These are phyloP conservation scores for Styphnolobium japonicum DNA, from an alignment of 306 rosid species.

Conservation along the genomic window DNA sequence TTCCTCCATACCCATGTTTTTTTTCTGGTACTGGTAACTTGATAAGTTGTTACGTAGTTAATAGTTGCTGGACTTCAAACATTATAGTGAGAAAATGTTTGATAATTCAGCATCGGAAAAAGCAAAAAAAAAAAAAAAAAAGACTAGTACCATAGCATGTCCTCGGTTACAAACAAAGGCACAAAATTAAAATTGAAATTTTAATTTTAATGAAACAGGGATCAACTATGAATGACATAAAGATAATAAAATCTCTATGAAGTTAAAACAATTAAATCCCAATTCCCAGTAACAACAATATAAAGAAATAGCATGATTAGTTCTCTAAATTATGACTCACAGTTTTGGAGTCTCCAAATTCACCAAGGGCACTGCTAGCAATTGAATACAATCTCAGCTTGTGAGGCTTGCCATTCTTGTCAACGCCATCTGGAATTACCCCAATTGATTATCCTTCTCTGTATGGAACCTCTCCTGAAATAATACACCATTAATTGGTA, in stretches of 20 bases:
- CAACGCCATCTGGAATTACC: slow-evolving; percentile 76
- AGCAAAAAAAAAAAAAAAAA: too few species aligned
- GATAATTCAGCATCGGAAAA: too few species aligned
- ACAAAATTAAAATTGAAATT: neutral
- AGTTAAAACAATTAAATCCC: neutral
- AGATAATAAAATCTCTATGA: neutral
- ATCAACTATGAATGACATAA: neutral
- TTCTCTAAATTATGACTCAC: slow-evolving; percentile 38
- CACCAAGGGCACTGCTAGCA: slow-evolving; percentile 94
- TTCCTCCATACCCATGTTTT: too few species aligned
- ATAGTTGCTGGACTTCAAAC: too few species aligned
- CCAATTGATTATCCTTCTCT: slow-evolving; percentile 98
- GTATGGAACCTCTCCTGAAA: slow-evolving; percentile 88
- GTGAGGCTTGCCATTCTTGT: slow-evolving; percentile 95
- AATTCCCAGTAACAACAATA: neutral
- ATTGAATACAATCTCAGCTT: slow-evolving; percentile 83
- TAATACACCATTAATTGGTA: neutral
- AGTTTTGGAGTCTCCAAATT: slow-evolving; percentile 93
- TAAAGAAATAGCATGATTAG: neutral
- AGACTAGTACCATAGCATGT: too few species aligned
- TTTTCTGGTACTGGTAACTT: too few species aligned
- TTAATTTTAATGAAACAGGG: neutral
- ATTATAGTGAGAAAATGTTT: too few species aligned
- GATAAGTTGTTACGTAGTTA: too few species aligned
- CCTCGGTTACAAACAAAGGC: too few species aligned